Evolutionary conservation across 78 protist genomes (phyloP), one percentile per base, ranked within the genome.

Genomic region (Dictyostelium firmibasis): DNA sequence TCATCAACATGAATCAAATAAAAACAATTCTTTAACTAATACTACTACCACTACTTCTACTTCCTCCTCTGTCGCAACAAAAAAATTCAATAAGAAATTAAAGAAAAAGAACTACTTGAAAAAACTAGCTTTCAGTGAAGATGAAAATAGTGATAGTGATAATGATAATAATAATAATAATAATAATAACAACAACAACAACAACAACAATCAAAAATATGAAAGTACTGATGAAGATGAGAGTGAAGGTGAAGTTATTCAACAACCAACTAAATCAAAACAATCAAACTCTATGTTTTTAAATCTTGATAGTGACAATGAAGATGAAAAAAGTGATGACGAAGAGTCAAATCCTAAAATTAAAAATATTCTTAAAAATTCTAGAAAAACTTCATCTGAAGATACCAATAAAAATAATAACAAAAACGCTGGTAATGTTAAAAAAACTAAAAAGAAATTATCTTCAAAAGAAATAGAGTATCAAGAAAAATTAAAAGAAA

Each of bases 401-500:
- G 16, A n/a, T 10, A 2, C 25, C 14, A 50, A 85, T 13, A 44
- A 41, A n/a, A 43, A 77, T 20, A 74, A 75, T 9, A 75, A 75
- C 20, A 36, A 16, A n/a, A n/a, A n/a, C n/a, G n/a, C n/a, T n/a
- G n/a, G n/a, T 16, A 72, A 75, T 75, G 18, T 3, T 3, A 76
- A 38, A n/a, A 16, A 43, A 38, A 35, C 9, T 29, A 84, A 75
- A 25, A 72, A 72, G 47, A 86, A 86, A 62, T 5, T 77, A 57
- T 60, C 81, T 9, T 43, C 81, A 4, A 86, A 79, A 29, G 93
- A 84, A 23, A 25, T 43, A 5, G 93, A 76, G 13, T 88, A 88
- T 44, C 86, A 76, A 64, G 93, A 88, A 31, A 53, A 62, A 78
- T 79, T 88, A 67, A 41, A 18, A 79, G 93, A 88, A 72, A 88